Evolutionary conservation across 1,284 basidiomycete genomes (phyloP), one percentile per base, ranked within the genome.

Genomic region (Trametes sp.): DNA sequence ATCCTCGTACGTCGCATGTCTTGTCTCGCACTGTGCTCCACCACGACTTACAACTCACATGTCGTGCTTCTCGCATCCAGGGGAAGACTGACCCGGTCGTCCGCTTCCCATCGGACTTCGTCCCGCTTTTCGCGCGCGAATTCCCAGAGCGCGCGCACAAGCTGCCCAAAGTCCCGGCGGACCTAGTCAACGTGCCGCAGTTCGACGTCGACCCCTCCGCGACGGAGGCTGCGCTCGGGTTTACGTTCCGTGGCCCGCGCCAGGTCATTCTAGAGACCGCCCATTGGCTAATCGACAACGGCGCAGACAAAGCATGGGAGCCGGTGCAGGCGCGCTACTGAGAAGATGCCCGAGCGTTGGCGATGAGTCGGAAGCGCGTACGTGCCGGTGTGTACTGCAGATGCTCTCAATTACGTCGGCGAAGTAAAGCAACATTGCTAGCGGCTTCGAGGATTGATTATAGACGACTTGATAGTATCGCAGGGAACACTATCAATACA

Each of bases 151-250:
- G 51, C 23, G 51, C 51, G 24, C 23, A 41, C 36, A 53, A 53
- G 51, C 51, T 53, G 23, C 51, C 51, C 16, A 53, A 53, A 10
- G 51, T 53, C 24, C 51, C 51, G 13, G 35, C 9, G 4, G 51
- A 53, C n/a, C 35, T 53, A 13, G 51, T 41, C 5, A 53, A 53
- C 24, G 23, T 21, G 35, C 51, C 50, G 2, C 31, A 52, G 23
- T 52, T 24, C 33, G 50, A 53, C 51, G 51, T 53, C 35, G 51
- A 53, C n/a, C 51, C 51, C 8, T 53, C 51, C 24, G 51, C 51
- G 51, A 53, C 51, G 26, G 51, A 53, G 36, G 35, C 51, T 28
- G 51, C 35, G 35, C 51, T 53, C 14, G 51, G 51, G 19, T 41
- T 53, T 14, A 53, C 23, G 21, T 38, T 53, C 51, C 51, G 51